These are phyloP conservation scores for Septoria petroselini DNA, from an alignment of 2,329 filamentous ascomycete genomes.

Conservation along the genomic window DNA sequence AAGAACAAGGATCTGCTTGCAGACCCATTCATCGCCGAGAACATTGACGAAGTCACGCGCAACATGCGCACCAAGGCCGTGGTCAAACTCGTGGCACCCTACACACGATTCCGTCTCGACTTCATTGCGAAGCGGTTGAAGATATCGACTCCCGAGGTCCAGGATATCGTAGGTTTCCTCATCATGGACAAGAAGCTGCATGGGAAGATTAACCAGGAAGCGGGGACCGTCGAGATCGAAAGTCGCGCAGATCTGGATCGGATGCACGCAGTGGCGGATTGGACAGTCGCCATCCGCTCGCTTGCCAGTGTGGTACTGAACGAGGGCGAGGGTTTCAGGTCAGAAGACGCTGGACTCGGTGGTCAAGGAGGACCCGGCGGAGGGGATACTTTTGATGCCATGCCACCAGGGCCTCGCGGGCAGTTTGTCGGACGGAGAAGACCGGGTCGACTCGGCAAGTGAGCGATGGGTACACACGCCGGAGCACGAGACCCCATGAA, in stretches of 20 bases:
- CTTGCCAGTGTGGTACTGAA: constrained; percentile 72
- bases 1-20: constrained; percentile 84
- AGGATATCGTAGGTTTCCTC: constrained; percentile 92
- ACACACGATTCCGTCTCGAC: constrained; percentile 81
- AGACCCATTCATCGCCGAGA: constrained; percentile 95
- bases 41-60: constrained; percentile 97
- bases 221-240: constrained; percentile 77
- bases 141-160: constrained; percentile 80
- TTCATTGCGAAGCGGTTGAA: constrained; percentile 88
- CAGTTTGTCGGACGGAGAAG: constrained; percentile 1
- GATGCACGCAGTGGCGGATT: constrained; percentile 67
- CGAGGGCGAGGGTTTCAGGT: constrained; percentile 69
- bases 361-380: constrained; percentile 2
- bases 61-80: constrained; percentile 98
- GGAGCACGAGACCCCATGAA: not conserved
- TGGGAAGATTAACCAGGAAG: constrained; percentile 85
- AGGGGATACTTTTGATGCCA: constrained; percentile 10
- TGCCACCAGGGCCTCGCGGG: constrained; percentile 1
- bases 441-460: constrained; percentile 1
- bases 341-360: constrained; percentile 40
- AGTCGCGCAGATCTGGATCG: constrained; percentile 71
- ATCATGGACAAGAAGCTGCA: constrained; percentile 86
- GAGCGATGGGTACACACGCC: not conserved
- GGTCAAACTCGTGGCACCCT: constrained; percentile 87
- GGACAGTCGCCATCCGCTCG: constrained; percentile 65